A percentile compares a stretch with the other conserved stretches of the same genome.
These are phyloP conservation scores for Henningerozyma blattae DNA, from an alignment of 805 yeast genomes.

Conservation along the genomic window DNA sequence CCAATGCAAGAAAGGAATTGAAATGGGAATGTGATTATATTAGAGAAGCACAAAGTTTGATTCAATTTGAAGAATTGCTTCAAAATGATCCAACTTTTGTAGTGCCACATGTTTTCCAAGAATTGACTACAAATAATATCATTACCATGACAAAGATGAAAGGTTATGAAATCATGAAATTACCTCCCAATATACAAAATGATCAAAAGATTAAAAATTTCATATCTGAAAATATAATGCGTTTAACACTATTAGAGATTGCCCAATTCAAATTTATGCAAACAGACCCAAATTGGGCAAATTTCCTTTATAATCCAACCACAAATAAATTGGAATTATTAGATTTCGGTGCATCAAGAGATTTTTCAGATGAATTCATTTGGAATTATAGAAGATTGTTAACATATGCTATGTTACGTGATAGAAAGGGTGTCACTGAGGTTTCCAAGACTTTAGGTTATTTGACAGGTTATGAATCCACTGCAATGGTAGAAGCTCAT, in stretches of 20 bases:
- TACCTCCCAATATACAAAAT: constrained; percentile 36
- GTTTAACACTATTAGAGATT: constrained; percentile 75
- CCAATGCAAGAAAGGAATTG: constrained; percentile 82
- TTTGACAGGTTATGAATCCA: constrained; percentile 82
- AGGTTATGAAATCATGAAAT: constrained; percentile 74
- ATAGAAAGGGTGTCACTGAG: constrained; percentile 49
- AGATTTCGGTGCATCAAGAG: constrained; percentile 94
- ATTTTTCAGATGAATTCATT: constrained; percentile 57
- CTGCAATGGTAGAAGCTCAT: constrained; percentile 83
- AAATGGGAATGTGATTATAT: constrained; percentile 97
- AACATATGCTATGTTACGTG: constrained; percentile 61
- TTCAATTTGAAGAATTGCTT: constrained; percentile 52
- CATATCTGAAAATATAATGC: constrained; percentile 79
- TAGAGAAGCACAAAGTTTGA: constrained; percentile 73
- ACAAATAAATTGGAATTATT: constrained; percentile 69
- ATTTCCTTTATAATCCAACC: constrained; percentile 69
- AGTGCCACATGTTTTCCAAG: constrained; percentile 74
- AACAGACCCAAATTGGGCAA: constrained; percentile 99
- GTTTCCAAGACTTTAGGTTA: constrained; percentile 72
- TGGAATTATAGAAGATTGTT: constrained; percentile 56
- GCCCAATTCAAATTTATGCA: constrained; percentile 86
- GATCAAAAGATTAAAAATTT: constrained; percentile 60
- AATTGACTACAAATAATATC: constrained; percentile 69
- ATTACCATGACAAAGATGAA: constrained; percentile 82
- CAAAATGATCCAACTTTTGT: constrained; percentile 48